These are phyloP conservation scores for Elaphomyces granulatus DNA, from an alignment of 495 filamentous ascomycete genomes.

Conservation along the genomic window DNA sequence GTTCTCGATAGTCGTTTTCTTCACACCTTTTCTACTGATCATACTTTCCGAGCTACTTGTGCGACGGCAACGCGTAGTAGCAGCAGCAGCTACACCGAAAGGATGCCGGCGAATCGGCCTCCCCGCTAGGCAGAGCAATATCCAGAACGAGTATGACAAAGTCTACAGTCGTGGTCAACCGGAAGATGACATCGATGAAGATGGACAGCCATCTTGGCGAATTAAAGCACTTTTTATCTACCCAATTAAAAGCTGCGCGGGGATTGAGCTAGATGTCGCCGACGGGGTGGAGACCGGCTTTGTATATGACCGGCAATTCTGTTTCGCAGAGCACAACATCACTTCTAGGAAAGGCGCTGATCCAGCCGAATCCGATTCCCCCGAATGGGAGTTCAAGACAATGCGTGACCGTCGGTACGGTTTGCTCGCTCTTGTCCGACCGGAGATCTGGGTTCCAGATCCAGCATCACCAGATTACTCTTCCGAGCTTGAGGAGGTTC, in stretches of 20 bases:
- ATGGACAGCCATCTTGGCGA: conserved; percentile 28
- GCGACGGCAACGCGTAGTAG: too few relatives aligned
- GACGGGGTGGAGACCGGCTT: conserved; percentile 59
- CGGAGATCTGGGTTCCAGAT: conserved; percentile 72
- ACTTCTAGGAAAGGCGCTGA: conserved; percentile 18
- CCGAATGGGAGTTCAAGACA: conserved; percentile 67
- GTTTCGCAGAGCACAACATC: conserved; percentile 48
- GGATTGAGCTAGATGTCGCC: conserved; percentile 55
- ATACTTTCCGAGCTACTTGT: too few relatives aligned
- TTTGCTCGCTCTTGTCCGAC: conserved; percentile 53
- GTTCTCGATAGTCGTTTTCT: too few relatives aligned
- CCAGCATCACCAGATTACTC: conserved; percentile 30
- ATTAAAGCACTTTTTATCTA: conserved; percentile 78
- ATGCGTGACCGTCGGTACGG: conserved; percentile 53
- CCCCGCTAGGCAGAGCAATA: conserved; percentile 16
- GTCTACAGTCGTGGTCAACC: conserved; percentile 20
- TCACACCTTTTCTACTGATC: too few relatives aligned
- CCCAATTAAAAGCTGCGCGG: conserved; percentile 76
- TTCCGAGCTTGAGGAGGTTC: conserved; percentile 23
- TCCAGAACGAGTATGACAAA: conserved; percentile 25
- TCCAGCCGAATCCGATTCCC: conserved; percentile 28
- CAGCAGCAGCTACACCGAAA: too few relatives aligned
- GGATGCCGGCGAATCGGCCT: conserved; percentile 27
- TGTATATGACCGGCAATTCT: conserved; percentile 73
- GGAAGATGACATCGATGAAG: conserved; percentile 4